Conservation (phyloP, 441 rosid species). For the Heliophila coronopifolia region DNA sequence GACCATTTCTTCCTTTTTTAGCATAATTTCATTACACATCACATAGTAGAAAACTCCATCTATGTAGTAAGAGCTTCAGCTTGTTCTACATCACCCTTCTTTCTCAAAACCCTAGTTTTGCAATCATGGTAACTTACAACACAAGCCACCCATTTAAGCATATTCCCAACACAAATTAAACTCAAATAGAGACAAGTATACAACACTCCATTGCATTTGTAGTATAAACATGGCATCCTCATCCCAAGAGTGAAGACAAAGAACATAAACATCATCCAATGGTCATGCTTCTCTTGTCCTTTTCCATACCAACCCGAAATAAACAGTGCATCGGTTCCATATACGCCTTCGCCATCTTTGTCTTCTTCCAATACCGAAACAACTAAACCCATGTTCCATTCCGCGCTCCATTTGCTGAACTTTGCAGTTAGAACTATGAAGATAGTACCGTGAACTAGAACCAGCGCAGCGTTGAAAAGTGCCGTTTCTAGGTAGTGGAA, state of each 20-base stretch:
- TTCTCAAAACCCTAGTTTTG: constrained; percentile 28
- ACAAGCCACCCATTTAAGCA: constrained; percentile 40
- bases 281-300: constrained; percentile 29
- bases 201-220: constrained; percentile 13
- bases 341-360: constrained; percentile 6
- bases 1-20: constrained; percentile 2
- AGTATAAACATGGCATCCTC: constrained; percentile 24
- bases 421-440: constrained; percentile 22
- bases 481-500: background rate
- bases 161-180: constrained; percentile 25
- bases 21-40: constrained; percentile 14
- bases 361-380: constrained; percentile 34
- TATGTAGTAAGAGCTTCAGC: background rate
- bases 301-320: constrained; percentile 26
- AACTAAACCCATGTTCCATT: constrained; percentile 44
- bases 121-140: constrained; percentile 35
- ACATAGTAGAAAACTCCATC: background rate
- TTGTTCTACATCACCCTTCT: constrained; percentile 32
- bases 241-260: constrained; percentile 16
- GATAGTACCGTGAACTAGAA: constrained; percentile 11
- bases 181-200: constrained; percentile 17
- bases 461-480: background rate
- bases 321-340: constrained; percentile 33
- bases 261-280: constrained; percentile 33
- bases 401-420: constrained; percentile 35